Base-by-base conservation (phyloP, 345 rosid genomes). In the Cochlearia excelsa region DNA sequence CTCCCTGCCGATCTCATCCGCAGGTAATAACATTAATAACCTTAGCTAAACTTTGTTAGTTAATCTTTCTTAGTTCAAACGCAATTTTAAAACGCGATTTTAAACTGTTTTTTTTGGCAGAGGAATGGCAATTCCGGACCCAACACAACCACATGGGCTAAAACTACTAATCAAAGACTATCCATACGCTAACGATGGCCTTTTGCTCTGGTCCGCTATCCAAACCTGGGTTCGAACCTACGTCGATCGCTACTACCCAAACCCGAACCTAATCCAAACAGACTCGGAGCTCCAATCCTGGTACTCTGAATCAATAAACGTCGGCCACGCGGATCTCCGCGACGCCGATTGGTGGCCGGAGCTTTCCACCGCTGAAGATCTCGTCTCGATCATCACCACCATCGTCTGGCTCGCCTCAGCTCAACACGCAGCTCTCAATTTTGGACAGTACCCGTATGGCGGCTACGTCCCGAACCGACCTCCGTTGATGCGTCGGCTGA, bases 371-470 rank as follows among this genome's bases (percentile, higher is more conserved):
- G 62, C 59, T 1, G 86, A 85, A 0, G 81, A 94, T 57, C 86
- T 94, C 3, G 63, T 77, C 69, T 80, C 84, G 1, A 61, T 90
- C 68, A 74, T 94, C 47, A 85, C 97, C 56, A 85, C 84, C 55
- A 4, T 94, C 59, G 84, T 94, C 28, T 94, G 99, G 99, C 95
- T 94, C 6, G 85, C 92, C 5, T 90, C 97, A 0, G 99, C 99
- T 0, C 97, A 90, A 23, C 99, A 94, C 26, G 99, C 99, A 0
- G 95, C 99, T 9, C 95, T 94, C 50, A 94, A 94, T 54, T 94
- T 94, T 4, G 99, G 97, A 46, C 99, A 94, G 53, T 94, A 94
- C 35, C 88, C 97, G 0, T 94, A 90, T 29, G 95, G 96, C 0
- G 99, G 99, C 0, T 94, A 79, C 31, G 93, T 94, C 42, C 99